A percentile compares a stretch with the other conserved stretches of the same genome.
Conservation (phyloP, 2,329 filamentous ascomycete genomes). For the Colletotrichum karsti region DNA sequence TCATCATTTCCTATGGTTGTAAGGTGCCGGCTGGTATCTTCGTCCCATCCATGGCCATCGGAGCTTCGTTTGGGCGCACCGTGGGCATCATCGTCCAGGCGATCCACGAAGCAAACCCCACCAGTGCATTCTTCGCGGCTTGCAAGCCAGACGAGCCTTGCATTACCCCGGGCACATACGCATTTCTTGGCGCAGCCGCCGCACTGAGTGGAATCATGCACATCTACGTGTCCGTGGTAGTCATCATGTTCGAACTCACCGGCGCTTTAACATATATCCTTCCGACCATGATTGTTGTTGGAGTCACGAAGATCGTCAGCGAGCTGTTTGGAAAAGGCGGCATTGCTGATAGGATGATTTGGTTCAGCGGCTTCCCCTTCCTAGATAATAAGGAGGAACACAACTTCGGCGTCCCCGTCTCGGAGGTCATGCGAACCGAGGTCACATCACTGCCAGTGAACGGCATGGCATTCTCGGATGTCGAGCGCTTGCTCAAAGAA, state of each 20-base stretch:
- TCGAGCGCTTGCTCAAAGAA: constrained; percentile 79
- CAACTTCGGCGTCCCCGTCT: constrained; percentile 94
- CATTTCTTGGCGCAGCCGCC: constrained; percentile 91
- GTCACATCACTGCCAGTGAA: constrained; percentile 77
- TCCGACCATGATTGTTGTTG: constrained; percentile 98
- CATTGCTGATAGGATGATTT: constrained; percentile 98
- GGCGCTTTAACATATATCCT: constrained; percentile 97
- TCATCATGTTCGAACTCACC: constrained; percentile 99
- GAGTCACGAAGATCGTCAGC: constrained; percentile 92
- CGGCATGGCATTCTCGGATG: constrained; percentile 77
- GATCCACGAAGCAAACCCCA: constrained; percentile 83
- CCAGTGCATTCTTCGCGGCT: constrained; percentile 84
- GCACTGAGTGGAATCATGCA: constrained; percentile 98
- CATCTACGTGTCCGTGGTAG: constrained; percentile 93
- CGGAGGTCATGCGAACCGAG: constrained; percentile 84
- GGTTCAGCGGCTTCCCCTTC: constrained; percentile 97
- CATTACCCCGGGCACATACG: constrained; percentile 97
- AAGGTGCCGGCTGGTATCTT: constrained; percentile 99
- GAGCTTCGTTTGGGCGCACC: constrained; percentile 91
- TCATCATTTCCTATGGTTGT: constrained; percentile 96
- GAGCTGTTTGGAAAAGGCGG: constrained; percentile 94
- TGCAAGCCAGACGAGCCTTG: constrained; percentile 93
- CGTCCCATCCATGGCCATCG: constrained; percentile 97
- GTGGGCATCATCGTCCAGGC: constrained; percentile 95
- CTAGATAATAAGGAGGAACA: constrained; percentile 98